Evolutionary conservation across 257 asterid genomes (phyloP).

Genomic region (Salvia hispanica): DNA sequence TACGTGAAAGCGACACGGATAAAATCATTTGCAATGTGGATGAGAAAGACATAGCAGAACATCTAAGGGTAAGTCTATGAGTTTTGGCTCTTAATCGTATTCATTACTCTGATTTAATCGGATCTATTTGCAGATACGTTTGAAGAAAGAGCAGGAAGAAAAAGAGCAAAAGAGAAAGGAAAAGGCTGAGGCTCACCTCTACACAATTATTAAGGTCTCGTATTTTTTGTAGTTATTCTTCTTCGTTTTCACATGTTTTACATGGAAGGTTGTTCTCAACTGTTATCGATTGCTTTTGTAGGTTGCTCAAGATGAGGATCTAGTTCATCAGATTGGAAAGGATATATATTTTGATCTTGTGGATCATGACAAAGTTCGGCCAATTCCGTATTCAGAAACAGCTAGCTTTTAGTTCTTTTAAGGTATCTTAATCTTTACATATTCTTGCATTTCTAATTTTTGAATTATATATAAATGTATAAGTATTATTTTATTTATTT

Average conservation of each 20-base stretch:
- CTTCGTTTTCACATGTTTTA: neutral
- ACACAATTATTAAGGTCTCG: slow-evolving; percentile 74
- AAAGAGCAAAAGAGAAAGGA: slow-evolving; percentile 78
- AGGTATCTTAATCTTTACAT: slow-evolving; percentile 52
- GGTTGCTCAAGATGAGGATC: slow-evolving; percentile 87
- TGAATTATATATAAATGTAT: too few relatives aligned
- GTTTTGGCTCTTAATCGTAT: slow-evolving; percentile 15
- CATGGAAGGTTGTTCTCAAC: slow-evolving; percentile 3
- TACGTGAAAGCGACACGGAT: slow-evolving; percentile 78
- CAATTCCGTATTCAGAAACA: slow-evolving; percentile 82
- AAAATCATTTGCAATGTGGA: slow-evolving; percentile 79
- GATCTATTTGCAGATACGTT: slow-evolving; percentile 53
- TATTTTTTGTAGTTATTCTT: neutral
- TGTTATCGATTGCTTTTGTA: slow-evolving; percentile 31
- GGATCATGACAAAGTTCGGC: slow-evolving; percentile 84
- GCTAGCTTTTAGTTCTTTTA: slow-evolving; percentile 58
- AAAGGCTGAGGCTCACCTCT: slow-evolving; percentile 84
- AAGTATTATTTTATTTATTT: too few relatives aligned
- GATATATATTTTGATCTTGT: slow-evolving; percentile 86
- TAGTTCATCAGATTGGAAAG: slow-evolving; percentile 71
- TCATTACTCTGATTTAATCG: slow-evolving; percentile 26
- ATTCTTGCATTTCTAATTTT: slow-evolving; percentile 12
- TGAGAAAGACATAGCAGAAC: slow-evolving; percentile 85
- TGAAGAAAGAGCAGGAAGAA: slow-evolving; percentile 81
- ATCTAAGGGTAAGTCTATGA: slow-evolving; percentile 62